Evolutionary conservation across 2,329 filamentous ascomycete genomes (phyloP).

Genomic region (Diaporthe sp.): DNA sequence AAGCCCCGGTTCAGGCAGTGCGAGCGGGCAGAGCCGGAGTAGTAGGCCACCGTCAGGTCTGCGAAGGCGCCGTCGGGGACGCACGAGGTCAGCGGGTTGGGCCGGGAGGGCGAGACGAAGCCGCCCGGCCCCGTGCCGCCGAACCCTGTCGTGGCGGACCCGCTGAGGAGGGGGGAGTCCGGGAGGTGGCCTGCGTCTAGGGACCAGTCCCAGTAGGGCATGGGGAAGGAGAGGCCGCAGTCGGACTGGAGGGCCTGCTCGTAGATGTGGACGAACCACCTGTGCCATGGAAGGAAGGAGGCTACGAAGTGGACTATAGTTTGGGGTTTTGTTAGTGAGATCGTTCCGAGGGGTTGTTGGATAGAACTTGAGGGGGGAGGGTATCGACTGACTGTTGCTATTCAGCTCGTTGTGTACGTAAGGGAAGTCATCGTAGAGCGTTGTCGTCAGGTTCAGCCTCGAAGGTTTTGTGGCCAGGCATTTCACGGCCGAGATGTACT

Average conservation of each 20-base stretch:
- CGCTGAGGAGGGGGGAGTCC: conserved; percentile 51
- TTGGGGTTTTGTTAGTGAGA: conserved; percentile 34
- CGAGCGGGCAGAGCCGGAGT: conserved; percentile 43
- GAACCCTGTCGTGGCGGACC: not conserved
- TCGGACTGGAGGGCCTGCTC: conserved; percentile 48
- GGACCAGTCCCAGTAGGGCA: conserved; percentile 42
- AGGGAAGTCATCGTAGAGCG: conserved; percentile 49
- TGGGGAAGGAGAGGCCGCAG: conserved; percentile 44
- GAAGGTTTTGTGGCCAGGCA: conserved; percentile 35
- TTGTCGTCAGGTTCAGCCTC: conserved; percentile 42
- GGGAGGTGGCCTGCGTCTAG: conserved; percentile 51
- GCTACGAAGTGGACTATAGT: conserved; percentile 43
- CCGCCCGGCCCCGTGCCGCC: conserved; percentile 51
- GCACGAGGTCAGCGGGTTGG: conserved; percentile 58
- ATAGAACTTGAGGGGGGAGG: too few species aligned
- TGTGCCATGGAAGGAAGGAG: conserved; percentile 48
- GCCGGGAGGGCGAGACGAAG: conserved; percentile 58
- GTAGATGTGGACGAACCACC: conserved; percentile 48
- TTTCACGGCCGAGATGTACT: conserved; percentile 9
- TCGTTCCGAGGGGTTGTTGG: not conserved
- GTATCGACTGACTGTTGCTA: not conserved
- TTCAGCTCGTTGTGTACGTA: conserved; percentile 46
- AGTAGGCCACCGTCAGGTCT: not conserved
- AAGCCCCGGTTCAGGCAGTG: conserved; percentile 49
- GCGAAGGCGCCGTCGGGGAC: conserved; percentile 54